phyloP scores from a whole-genome alignment of 164 flowering plant species.

The Liquidambar formosana region DNA sequence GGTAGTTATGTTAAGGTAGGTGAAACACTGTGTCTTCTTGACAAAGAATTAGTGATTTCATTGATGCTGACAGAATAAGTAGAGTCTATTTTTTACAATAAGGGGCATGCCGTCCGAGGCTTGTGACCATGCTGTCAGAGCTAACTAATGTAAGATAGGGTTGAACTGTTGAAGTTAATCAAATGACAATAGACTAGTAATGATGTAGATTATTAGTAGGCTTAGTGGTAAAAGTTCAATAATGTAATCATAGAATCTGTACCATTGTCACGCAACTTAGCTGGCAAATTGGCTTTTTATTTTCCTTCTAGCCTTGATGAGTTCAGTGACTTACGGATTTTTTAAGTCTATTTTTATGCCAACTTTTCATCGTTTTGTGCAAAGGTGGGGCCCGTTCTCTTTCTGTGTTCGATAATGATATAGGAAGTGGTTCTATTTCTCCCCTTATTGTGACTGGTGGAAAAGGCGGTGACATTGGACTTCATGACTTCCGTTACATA shows the following conservation, averaged over 20 bases:
- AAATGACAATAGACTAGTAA: background rate
- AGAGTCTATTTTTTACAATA: background rate
- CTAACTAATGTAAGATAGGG: background rate
- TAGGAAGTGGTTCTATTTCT: conserved; percentile 90
- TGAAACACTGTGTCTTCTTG: background rate
- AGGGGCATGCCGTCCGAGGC: background rate
- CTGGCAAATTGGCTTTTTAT: background rate
- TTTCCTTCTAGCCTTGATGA: background rate
- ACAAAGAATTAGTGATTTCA: background rate
- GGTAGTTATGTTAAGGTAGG: background rate
- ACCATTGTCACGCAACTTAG: background rate
- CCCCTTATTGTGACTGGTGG: conserved; percentile 94
- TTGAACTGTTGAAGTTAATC: too few species aligned
- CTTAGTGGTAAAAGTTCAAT: too few species aligned
- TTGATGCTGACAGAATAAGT: background rate
- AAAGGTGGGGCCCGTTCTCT: conserved; percentile 91
- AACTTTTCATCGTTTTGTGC: conserved; percentile 18
- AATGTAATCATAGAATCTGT: background rate
- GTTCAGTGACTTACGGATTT: conserved; percentile 4
- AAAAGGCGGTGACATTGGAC: conserved; percentile 85
- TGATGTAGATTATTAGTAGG: background rate
- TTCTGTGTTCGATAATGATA: conserved; percentile 78
- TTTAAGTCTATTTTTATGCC: background rate
- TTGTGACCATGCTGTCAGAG: background rate
- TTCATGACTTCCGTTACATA: conserved; percentile 94